Evolutionary conservation across 1,139 yeast genomes (phyloP).

Genomic region (Geotrichum klebahnii): DNA sequence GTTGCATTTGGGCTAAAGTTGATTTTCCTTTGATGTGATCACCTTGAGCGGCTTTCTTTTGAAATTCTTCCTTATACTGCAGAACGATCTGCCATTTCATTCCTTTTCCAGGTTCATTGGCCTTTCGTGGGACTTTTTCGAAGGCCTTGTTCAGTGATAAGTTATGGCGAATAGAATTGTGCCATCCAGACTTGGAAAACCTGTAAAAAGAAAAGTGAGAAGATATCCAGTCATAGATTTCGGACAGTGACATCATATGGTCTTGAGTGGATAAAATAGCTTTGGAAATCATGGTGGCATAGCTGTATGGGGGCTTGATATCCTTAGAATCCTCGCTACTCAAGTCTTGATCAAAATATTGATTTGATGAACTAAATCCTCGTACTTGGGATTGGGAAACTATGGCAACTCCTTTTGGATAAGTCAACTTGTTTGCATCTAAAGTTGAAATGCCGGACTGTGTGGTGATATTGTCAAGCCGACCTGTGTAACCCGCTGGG

Average conservation of each 20-base stretch:
- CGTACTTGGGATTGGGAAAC: slow-evolving; percentile 40
- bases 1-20: slow-evolving; percentile 13
- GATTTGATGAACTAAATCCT: slow-evolving; percentile 30
- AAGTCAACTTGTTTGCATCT: slow-evolving; percentile 20
- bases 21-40: slow-evolving; percentile 42
- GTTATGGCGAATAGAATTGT: slow-evolving; percentile 79
- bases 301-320: slow-evolving; percentile 92
- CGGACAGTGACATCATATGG: slow-evolving; percentile 83
- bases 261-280: slow-evolving; percentile 86
- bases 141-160: slow-evolving; percentile 78
- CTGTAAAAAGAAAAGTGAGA: slow-evolving; percentile 86
- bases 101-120: slow-evolving; percentile 97
- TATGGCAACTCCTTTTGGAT: slow-evolving; percentile 43
- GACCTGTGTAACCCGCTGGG: slow-evolving; percentile 8
- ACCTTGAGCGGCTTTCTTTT: slow-evolving; percentile 69
- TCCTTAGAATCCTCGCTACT: slow-evolving; percentile 89
- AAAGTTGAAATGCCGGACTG: slow-evolving; percentile 8
- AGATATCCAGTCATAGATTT: slow-evolving; percentile 88
- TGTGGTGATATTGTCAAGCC: slow-evolving; percentile 5
- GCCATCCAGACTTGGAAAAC: slow-evolving; percentile 93
- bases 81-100: slow-evolving; percentile 98
- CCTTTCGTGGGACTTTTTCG: slow-evolving; percentile 91
- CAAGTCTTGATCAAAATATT: slow-evolving; percentile 52
- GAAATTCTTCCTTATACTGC: slow-evolving; percentile 74
- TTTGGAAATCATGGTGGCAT: slow-evolving; percentile 97